Conservation (phyloP, 2,329 filamentous ascomycete species). For the Fusarium globosum region DNA sequence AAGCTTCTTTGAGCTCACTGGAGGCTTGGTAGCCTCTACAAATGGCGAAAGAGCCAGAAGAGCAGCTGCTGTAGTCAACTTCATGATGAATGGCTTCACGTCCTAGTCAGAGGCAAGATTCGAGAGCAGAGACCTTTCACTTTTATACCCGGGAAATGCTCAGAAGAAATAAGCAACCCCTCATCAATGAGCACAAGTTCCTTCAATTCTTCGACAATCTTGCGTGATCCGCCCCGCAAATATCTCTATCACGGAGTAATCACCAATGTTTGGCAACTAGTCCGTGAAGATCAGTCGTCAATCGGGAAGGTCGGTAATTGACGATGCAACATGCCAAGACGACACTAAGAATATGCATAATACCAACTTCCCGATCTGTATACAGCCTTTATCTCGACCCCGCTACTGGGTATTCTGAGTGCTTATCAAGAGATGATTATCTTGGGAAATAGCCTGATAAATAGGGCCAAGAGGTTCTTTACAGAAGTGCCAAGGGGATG, state of each 20-base stretch:
- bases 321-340: conserved; percentile 38
- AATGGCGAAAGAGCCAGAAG: conserved; percentile 45
- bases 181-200: conserved; percentile 4
- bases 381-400: conserved; percentile 2
- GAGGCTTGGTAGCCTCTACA: conserved; percentile 33
- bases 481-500: not conserved
- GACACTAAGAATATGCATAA: conserved; percentile 32
- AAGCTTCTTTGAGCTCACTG: conserved; percentile 37
- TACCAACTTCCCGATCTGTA: conserved; percentile 36
- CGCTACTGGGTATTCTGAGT: not conserved
- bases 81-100: conserved; percentile 19
- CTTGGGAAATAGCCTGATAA: not conserved
- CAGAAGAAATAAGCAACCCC: not conserved
- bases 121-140: fast-evolving
- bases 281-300: conserved; percentile 19
- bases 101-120: not conserved
- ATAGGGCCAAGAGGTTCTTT: not conserved
- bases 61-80: conserved; percentile 24
- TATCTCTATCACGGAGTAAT: conserved; percentile 24
- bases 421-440: not conserved
- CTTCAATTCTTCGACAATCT: not conserved
- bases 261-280: conserved; percentile 27
- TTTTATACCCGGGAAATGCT: not conserved
- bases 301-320: conserved; percentile 34
- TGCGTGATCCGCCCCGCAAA: conserved; percentile 29